phyloP scores from a whole-genome alignment of 768 basidiomycete genomes.

The Leccinum uliginosum region DNA sequence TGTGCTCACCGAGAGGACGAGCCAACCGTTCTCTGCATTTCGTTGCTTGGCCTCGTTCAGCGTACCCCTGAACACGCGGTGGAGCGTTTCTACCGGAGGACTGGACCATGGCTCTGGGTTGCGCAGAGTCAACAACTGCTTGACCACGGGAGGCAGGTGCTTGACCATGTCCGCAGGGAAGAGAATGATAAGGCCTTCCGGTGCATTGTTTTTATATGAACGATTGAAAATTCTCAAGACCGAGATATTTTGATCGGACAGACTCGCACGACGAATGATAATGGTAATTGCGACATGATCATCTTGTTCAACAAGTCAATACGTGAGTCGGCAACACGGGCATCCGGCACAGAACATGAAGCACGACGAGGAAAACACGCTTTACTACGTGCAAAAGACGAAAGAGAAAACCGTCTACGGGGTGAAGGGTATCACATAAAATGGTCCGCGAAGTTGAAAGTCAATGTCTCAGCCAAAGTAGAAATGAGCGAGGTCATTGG shows the following conservation, averaged over 20 bases:
- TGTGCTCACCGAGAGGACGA: conserved; percentile 64
- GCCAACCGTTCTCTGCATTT: conserved; percentile 74
- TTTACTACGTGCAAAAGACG: background rate
- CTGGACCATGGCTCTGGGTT: conserved; percentile 56
- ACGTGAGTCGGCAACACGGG: conserved; percentile 13
- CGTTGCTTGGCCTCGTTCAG: conserved; percentile 58
- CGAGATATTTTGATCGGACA: background rate
- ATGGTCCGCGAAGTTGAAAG: conserved; percentile 2
- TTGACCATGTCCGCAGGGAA: conserved; percentile 29
- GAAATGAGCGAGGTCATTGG: conserved; percentile 46
- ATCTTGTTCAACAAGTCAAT: conserved; percentile 24
- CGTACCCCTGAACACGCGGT: conserved; percentile 55
- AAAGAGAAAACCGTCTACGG: conserved; percentile 7
- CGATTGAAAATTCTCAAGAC: conserved; percentile 4
- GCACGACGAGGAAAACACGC: conserved; percentile 7
- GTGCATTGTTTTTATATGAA: conserved; percentile 6
- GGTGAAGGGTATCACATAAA: conserved; percentile 17
- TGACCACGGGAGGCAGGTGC: conserved; percentile 60
- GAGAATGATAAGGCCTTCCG: background rate
- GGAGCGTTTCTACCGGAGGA: conserved; percentile 51
- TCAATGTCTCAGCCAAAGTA: conserved; percentile 36
- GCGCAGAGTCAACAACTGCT: conserved; percentile 66
- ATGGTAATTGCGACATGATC: background rate
- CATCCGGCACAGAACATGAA: conserved; percentile 20
- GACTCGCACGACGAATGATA: background rate